Conservation (phyloP, 2,329 filamentous ascomycete species). For the Aspergillus alliaceus region DNA sequence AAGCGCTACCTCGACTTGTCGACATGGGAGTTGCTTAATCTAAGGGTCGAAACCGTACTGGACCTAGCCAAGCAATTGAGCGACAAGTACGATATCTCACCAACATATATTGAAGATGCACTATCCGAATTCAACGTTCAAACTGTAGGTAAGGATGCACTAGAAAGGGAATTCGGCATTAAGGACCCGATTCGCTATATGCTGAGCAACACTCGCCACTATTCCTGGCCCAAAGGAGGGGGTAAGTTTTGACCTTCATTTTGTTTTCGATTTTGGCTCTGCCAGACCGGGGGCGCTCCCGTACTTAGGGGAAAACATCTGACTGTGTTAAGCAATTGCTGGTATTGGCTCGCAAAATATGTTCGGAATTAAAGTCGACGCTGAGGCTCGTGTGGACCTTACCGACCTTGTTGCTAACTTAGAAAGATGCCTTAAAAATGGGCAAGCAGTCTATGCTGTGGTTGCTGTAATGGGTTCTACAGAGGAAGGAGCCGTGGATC, state of each 20-base stretch:
- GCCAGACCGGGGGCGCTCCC: too few species aligned
- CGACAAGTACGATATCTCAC: neutral
- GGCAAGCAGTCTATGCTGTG: conserved; percentile 47
- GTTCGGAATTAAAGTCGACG: conserved; percentile 39
- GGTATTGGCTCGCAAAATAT: conserved; percentile 43
- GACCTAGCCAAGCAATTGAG: conserved; percentile 37
- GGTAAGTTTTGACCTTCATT: too few species aligned
- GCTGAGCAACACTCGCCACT: conserved; percentile 44
- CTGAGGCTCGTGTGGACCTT: conserved; percentile 43
- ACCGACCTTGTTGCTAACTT: too few species aligned
- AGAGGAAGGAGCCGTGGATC: conserved; percentile 51
- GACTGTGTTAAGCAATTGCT: conserved; percentile 35
- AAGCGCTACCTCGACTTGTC: conserved; percentile 27
- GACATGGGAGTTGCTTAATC: conserved; percentile 48
- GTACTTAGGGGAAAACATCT: too few species aligned
- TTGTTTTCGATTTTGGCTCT: too few species aligned
- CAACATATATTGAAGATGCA: neutral
- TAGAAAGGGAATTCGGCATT: conserved; percentile 26
- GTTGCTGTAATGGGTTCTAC: conserved; percentile 51
- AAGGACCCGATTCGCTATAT: conserved; percentile 37
- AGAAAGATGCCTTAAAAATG: too few species aligned
- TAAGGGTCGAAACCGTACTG: conserved; percentile 40
- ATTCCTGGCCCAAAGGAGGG: conserved; percentile 50
- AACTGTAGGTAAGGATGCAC: neutral
- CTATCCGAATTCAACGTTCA: neutral